Evolutionary conservation across 1,284 basidiomycete genomes (phyloP), one percentile per base, ranked within the genome.

Genomic region (Boletus sp.): DNA sequence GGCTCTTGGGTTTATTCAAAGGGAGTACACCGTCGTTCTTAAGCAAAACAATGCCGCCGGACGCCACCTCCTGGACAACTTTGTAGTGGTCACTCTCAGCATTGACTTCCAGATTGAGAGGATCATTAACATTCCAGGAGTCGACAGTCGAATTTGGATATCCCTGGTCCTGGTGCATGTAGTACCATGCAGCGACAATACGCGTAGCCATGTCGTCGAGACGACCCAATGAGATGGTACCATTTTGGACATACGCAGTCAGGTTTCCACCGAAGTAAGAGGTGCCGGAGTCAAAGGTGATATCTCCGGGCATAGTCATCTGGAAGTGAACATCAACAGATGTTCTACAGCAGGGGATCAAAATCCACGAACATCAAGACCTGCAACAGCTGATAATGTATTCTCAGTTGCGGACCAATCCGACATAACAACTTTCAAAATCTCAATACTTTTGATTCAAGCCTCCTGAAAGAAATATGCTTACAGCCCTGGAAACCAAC

Each of bases 11-110:
- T 43, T 74, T 76, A 10, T 70, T 65, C 44, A 91, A 77, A 1
- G 90, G 90, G 1, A 92, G 75, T 0, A 75, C 79, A 6, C 81
- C 77, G 11, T 74, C 68, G 72, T 95, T 95, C 80, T 95, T 94
- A 27, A 94, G 81, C 30, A 95, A 75, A 9, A 94, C 89, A 2
- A 87, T 86, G 0, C 88, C 89, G 0, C 85, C 86, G 0, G 84
- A 81, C 5, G 85, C 91, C 25, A 94, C 86, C 62, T 91, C 81
- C 33, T 83, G 80, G 14, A 84, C 85, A 9, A 91, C 72, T 0
- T 82, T 81, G 2, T 74, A 80, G 67, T 86, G 82, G 52, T 84
- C 79, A 1, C 78, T 83, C 60, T 85, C 80, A 1, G 90, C 90
- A 61, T 89, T 83, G 14, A 93, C 83, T 60, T 84, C 76, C 30